These are phyloP conservation scores for Penicillium dipodomyicola DNA, from an alignment of 495 filamentous ascomycete species.

Conservation along the genomic window DNA sequence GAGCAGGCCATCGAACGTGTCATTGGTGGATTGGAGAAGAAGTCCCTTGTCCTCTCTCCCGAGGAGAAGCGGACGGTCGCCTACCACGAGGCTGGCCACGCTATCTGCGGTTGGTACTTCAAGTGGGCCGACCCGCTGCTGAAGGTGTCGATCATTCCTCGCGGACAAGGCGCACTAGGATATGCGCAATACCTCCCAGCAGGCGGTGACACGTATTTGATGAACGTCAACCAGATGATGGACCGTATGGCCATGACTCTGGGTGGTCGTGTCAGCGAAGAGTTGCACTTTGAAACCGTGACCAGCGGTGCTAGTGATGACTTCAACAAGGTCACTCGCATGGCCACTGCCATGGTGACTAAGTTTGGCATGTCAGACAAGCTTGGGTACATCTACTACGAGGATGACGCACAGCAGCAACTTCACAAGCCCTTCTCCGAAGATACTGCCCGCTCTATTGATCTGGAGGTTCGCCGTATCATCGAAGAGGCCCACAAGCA, in stretches of 20 bases:
- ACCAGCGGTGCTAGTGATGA: slow-evolving; percentile 93
- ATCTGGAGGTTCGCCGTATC: slow-evolving; percentile 84
- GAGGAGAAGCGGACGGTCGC: slow-evolving; percentile 93
- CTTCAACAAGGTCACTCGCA: slow-evolving; percentile 95
- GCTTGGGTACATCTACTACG: slow-evolving; percentile 86
- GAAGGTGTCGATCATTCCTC: slow-evolving; percentile 97
- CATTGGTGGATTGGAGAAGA: slow-evolving; percentile 93
- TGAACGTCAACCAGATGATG: slow-evolving; percentile 95
- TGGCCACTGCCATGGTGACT: slow-evolving; percentile 96
- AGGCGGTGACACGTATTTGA: slow-evolving; percentile 79
- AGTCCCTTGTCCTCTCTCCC: slow-evolving; percentile 86
- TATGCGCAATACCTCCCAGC: slow-evolving; percentile 96
- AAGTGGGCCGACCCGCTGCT: slow-evolving; percentile 93
- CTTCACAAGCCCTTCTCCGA: slow-evolving; percentile 95
- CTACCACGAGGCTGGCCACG: slow-evolving; percentile 97
- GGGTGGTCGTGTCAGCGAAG: slow-evolving; percentile 89
- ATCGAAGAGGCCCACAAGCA: slow-evolving; percentile 87
- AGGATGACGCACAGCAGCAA: slow-evolving; percentile 72
- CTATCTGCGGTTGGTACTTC: slow-evolving; percentile 98
- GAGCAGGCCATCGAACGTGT: slow-evolving; percentile 97
- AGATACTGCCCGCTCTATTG: slow-evolving; percentile 86
- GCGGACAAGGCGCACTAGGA: slow-evolving; percentile 86
- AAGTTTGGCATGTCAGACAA: slow-evolving; percentile 96
- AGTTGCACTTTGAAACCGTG: slow-evolving; percentile 93
- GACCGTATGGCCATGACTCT: slow-evolving; percentile 99